Conservation (phyloP, 2,329 filamentous ascomycete species). For the Penicillium sp. region DNA sequence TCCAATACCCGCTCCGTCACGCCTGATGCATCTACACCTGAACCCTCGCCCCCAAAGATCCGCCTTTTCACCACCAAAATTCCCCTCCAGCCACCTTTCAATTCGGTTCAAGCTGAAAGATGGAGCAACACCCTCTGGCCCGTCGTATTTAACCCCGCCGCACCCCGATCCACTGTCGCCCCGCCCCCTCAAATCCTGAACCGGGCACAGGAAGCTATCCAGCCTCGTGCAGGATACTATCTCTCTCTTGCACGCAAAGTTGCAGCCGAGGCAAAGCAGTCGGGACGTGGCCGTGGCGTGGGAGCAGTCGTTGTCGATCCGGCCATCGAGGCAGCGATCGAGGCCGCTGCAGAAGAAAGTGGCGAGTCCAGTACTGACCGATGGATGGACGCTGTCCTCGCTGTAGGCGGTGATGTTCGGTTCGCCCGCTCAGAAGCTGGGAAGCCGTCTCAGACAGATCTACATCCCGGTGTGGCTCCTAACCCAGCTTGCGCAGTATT, state of each 20-base stretch:
- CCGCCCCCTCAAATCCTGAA: conserved; percentile 42
- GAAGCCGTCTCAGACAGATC: conserved; percentile 21
- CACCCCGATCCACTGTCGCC: conserved; percentile 43
- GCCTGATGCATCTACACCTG: conserved; percentile 1
- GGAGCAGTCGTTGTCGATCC: conserved; percentile 49
- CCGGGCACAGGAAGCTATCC: conserved; percentile 35
- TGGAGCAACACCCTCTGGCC: conserved; percentile 47
- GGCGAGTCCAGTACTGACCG: conserved; percentile 21
- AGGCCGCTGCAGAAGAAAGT: conserved; percentile 15
- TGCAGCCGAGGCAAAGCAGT: conserved; percentile 38
- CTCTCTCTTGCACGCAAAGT: conserved; percentile 41
- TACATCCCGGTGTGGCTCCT: conserved; percentile 18
- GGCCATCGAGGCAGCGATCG: conserved; percentile 30
- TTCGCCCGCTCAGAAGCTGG: conserved; percentile 35
- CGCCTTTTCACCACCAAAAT: conserved; percentile 36
- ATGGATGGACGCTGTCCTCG: conserved; percentile 41
- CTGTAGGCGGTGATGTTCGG: conserved; percentile 47
- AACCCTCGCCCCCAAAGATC: conserved; percentile 17
- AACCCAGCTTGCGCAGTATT: conserved; percentile 28
- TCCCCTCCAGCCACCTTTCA: conserved; percentile 43
- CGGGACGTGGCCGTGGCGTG: conserved; percentile 39
- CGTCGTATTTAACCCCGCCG: conserved; percentile 46
- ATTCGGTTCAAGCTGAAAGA: conserved; percentile 38
- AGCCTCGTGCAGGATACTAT: conserved; percentile 39
- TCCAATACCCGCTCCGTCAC: not conserved